Evolutionary conservation across 495 filamentous ascomycete genomes (phyloP).

Genomic region (Penicillium paxilli): DNA sequence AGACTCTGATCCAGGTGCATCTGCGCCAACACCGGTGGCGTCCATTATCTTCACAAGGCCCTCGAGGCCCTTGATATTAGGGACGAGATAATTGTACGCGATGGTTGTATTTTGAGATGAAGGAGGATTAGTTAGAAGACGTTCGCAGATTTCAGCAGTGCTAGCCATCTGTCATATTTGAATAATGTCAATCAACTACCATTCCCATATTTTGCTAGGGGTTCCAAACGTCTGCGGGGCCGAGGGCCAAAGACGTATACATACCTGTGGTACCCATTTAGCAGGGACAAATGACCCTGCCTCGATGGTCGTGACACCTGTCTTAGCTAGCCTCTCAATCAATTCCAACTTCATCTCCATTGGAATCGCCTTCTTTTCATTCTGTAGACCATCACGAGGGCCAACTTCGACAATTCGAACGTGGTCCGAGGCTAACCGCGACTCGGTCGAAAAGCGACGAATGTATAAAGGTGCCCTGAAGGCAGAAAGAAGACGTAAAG

Average conservation of each 20-base stretch:
- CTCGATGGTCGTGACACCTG: conserved; percentile 85
- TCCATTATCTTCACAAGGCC: conserved; percentile 48
- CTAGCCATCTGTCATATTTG: conserved; percentile 74
- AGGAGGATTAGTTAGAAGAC: conserved; percentile 63
- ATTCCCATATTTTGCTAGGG: too few relatives aligned
- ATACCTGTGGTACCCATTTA: conserved; percentile 97
- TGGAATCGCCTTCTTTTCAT: conserved; percentile 83
- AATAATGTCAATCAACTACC: neutral
- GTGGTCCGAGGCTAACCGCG: conserved; percentile 52
- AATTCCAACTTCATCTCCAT: conserved; percentile 84
- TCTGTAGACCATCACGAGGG: conserved; percentile 91
- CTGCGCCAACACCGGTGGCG: conserved; percentile 38
- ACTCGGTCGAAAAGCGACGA: conserved; percentile 44
- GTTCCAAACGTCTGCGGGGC: too few relatives aligned
- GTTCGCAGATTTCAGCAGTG: conserved; percentile 76
- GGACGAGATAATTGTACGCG: conserved; percentile 90
- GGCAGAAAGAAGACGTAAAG: conserved; percentile 33
- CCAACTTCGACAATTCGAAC: conserved; percentile 87
- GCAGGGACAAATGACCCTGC: conserved; percentile 93
- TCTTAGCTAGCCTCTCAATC: conserved; percentile 75
- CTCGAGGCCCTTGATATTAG: conserved; percentile 81
- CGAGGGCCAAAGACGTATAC: neutral
- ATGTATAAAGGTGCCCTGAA: conserved; percentile 24
- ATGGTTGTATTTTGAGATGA: conserved; percentile 63
- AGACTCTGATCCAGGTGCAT: conserved; percentile 35